A percentile compares a stretch with the other conserved stretches of the same genome.
phyloP scores from a whole-genome alignment of 2,329 filamentous ascomycete species.

The Ophiocordyceps camponoti-floridani region DNA sequence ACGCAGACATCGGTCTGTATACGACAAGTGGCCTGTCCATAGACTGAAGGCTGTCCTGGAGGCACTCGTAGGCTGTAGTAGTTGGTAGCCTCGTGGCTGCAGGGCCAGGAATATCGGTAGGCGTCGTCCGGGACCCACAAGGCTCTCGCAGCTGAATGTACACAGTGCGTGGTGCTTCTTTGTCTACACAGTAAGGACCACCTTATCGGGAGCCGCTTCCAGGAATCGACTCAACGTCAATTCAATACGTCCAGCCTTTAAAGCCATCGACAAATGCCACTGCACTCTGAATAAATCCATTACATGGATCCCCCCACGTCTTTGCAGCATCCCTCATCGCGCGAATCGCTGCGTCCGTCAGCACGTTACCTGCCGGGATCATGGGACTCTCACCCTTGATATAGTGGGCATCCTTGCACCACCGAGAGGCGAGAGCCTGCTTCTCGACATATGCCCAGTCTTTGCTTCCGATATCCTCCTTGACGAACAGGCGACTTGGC shows the following conservation, averaged over 20 bases:
- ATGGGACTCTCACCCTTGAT: slow-evolving; percentile 47
- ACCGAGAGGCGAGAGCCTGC: slow-evolving; percentile 49
- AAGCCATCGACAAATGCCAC: slow-evolving; percentile 60
- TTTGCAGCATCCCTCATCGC: slow-evolving; percentile 56
- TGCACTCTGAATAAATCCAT: slow-evolving; percentile 49
- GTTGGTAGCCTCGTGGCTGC: too few relatives aligned
- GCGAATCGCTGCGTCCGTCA: slow-evolving; percentile 34
- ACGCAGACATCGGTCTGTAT: slow-evolving; percentile 3
- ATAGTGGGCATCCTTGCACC: slow-evolving; percentile 61
- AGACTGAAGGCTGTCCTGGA: too few relatives aligned
- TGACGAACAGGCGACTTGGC: slow-evolving; percentile 48
- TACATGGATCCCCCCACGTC: slow-evolving; percentile 55
- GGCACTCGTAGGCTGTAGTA: too few relatives aligned
- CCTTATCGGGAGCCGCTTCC: too few relatives aligned
- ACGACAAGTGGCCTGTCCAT: too few relatives aligned
- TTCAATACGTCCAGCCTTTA: slow-evolving; percentile 39
- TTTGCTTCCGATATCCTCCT: slow-evolving; percentile 38
- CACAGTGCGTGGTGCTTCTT: neutral
- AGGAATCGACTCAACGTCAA: neutral
- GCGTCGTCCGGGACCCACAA: too few relatives aligned
- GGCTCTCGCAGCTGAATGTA: neutral
- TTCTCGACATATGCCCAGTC: slow-evolving; percentile 64
- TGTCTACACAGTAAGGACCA: neutral
- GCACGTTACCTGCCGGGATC: neutral
- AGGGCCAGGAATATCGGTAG: too few relatives aligned